Percentiles rank a stretch among this genome's conserved stretches.
Conservation (phyloP, 2,329 filamentous ascomycete genomes). For the Xylaria multiplex region DNA sequence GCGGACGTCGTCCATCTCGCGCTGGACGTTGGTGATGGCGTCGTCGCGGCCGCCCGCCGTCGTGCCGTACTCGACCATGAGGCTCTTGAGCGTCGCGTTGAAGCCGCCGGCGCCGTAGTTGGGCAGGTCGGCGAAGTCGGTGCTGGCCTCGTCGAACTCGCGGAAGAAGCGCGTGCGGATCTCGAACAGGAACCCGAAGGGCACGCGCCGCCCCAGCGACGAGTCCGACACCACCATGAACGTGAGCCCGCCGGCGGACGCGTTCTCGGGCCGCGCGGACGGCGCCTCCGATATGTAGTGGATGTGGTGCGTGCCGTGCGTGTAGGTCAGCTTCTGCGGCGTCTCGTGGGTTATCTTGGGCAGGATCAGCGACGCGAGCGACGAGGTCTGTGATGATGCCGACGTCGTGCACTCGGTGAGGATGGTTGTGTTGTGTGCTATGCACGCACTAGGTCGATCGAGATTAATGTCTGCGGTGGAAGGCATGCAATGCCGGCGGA, state of each 20-base stretch:
- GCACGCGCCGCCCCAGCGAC: constrained; percentile 83
- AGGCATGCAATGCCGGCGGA: constrained; percentile 30
- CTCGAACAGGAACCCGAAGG: constrained; percentile 91
- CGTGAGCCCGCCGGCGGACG: constrained; percentile 81
- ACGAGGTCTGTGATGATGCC: constrained; percentile 82
- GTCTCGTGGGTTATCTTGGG: constrained; percentile 88
- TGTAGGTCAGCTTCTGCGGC: constrained; percentile 92
- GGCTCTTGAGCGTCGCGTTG: constrained; percentile 77
- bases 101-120: constrained; percentile 92
- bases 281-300: constrained; percentile 93
- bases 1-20: constrained; percentile 90
- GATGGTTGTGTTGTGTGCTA: constrained; percentile 93
- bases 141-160: constrained; percentile 71
- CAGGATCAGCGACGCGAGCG: constrained; percentile 90
- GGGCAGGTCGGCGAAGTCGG: constrained; percentile 80
- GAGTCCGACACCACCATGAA: constrained; percentile 90
- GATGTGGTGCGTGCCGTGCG: constrained; percentile 89
- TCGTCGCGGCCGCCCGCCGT: constrained; percentile 80
- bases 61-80: constrained; percentile 88
- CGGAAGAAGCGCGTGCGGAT: constrained; percentile 87
- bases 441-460: constrained; percentile 75
- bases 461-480: constrained; percentile 6
- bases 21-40: constrained; percentile 82
- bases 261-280: constrained; percentile 66
- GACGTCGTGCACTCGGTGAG: constrained; percentile 91